Evolutionary conservation across 768 basidiomycete genomes (phyloP).

Genomic region (Auricularia cornea): DNA sequence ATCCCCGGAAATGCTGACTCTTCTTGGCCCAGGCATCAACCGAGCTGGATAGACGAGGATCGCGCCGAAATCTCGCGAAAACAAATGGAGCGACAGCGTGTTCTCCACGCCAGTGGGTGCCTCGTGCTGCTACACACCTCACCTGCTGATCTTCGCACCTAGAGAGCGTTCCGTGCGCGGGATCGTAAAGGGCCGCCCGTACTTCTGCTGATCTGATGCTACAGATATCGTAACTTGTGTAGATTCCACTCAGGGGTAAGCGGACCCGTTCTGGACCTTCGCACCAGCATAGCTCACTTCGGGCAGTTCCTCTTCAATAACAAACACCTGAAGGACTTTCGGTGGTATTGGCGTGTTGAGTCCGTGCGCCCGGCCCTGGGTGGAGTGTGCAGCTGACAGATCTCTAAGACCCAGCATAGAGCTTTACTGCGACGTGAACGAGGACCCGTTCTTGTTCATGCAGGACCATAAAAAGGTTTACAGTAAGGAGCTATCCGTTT

Average conservation of each 20-base stretch:
- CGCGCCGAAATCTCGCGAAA: slow-evolving; percentile 44
- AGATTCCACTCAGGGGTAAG: slow-evolving; percentile 62
- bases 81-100: slow-evolving; percentile 43
- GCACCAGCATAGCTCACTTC: not conserved
- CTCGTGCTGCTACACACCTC: not conserved
- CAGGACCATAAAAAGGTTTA: slow-evolving; percentile 61
- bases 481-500: slow-evolving; percentile 28
- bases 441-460: slow-evolving; percentile 67
- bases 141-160: slow-evolving; percentile 1
- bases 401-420: slow-evolving; percentile 52
- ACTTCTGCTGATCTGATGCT: not conserved
- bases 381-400: not conserved
- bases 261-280: not conserved
- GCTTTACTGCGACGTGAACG: slow-evolving; percentile 62
- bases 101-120: slow-evolving; percentile 57
- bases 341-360: slow-evolving; percentile 80
- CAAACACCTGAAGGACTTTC: slow-evolving; percentile 52
- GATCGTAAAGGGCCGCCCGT: not conserved
- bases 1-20: not conserved
- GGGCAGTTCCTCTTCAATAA: slow-evolving; percentile 63
- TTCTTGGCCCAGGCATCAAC: slow-evolving; percentile 31
- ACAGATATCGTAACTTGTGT: slow-evolving; percentile 65
- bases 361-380: slow-evolving; percentile 17
- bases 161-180: slow-evolving; percentile 4
- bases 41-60: slow-evolving; percentile 63